A percentile compares a stretch with the other conserved stretches of the same genome.
These are phyloP conservation scores for Amaranthus cruentus DNA, from an alignment of 148 eudicot genomes.

Conservation along the genomic window DNA sequence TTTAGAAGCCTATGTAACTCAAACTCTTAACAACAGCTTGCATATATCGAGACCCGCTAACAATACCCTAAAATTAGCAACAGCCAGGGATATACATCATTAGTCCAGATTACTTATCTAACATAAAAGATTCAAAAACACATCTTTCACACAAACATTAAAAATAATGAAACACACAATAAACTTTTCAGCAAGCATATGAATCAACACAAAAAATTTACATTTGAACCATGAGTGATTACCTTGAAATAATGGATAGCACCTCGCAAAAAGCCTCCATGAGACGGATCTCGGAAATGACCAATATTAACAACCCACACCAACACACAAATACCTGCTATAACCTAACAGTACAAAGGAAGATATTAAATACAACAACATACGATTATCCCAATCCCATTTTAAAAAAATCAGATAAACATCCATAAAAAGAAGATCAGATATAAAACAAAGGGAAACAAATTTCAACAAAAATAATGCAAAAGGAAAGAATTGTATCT, in stretches of 20 bases:
- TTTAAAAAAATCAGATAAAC: background rate
- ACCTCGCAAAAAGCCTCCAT: constrained; percentile 90
- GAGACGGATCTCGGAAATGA: constrained; percentile 95
- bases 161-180: too few species aligned
- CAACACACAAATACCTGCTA: constrained; percentile 93
- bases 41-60: too few species aligned
- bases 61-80: too few species aligned
- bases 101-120: too few species aligned
- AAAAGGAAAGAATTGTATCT: too few species aligned
- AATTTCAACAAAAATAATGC: background rate
- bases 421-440: background rate
- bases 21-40: too few species aligned
- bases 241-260: constrained; percentile 99
- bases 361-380: background rate
- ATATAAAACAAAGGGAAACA: background rate
- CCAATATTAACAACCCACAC: constrained; percentile 99
- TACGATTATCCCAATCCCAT: background rate
- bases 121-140: too few species aligned
- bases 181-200: background rate
- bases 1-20: too few species aligned
- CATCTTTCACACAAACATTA: too few species aligned
- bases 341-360: constrained; percentile 50
- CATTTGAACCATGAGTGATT: constrained; percentile 18
- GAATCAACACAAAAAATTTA: background rate
- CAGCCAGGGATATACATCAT: too few species aligned